A percentile compares a stretch with the other conserved stretches of the same genome.
These are phyloP conservation scores for Aspergillus cejpii DNA, from an alignment of 2,329 filamentous ascomycete species.

Conservation along the genomic window DNA sequence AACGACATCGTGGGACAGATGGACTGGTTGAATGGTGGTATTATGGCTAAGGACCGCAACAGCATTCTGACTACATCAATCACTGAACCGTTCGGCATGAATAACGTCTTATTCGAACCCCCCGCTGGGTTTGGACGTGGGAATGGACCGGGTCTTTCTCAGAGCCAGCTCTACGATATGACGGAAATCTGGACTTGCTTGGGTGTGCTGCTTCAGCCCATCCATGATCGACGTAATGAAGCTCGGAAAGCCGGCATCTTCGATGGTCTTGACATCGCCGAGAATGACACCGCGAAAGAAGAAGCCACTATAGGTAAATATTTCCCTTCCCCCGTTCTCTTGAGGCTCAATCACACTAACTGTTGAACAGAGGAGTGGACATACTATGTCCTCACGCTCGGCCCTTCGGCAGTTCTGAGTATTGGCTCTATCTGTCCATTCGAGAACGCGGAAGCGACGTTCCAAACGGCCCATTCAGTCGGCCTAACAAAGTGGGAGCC, in stretches of 20 bases:
- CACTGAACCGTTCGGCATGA: slow-evolving; percentile 46
- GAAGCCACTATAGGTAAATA: slow-evolving; percentile 47
- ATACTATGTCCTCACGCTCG: slow-evolving; percentile 53
- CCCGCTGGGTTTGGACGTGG: slow-evolving; percentile 54
- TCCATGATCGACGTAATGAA: slow-evolving; percentile 49
- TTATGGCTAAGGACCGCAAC: slow-evolving; percentile 44
- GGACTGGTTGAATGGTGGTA: slow-evolving; percentile 57
- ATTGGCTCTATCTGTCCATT: slow-evolving; percentile 42
- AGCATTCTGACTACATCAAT: slow-evolving; percentile 38
- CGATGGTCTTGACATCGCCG: slow-evolving; percentile 47
- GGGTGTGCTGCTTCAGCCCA: slow-evolving; percentile 49
- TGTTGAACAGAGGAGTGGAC: slow-evolving; percentile 52
- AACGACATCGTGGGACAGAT: slow-evolving; percentile 55
- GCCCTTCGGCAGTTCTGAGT: slow-evolving; percentile 50
- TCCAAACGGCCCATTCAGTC: slow-evolving; percentile 47
- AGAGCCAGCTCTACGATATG: slow-evolving; percentile 57
- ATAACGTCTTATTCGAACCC: slow-evolving; percentile 50
- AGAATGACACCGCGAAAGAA: slow-evolving; percentile 38
- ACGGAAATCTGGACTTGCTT: slow-evolving; percentile 59
- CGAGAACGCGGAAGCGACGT: slow-evolving; percentile 41
- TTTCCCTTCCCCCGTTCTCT: background rate
- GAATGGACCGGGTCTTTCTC: slow-evolving; percentile 49
- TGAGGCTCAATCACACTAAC: slow-evolving; percentile 14
- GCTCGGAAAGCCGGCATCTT: slow-evolving; percentile 53
- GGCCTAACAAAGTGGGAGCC: slow-evolving; percentile 54